Evolutionary conservation across 768 basidiomycete genomes (phyloP), one percentile per base, ranked within the genome.

Genomic region (Strobilomyces confusus): DNA sequence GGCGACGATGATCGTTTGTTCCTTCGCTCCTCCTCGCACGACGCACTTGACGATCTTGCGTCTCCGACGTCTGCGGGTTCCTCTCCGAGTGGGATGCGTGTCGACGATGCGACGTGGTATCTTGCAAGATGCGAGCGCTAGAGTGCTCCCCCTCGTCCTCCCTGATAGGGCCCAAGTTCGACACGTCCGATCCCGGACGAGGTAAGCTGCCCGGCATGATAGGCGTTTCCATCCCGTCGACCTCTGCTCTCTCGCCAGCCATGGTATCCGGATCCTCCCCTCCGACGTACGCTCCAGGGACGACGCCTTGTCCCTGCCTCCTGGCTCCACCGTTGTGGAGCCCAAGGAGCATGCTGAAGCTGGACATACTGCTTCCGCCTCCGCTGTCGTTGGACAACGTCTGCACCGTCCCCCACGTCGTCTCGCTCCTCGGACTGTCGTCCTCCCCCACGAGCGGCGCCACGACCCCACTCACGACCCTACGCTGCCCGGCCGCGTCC

Each of bases 391-490:
- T 22, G 58, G 67, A 60, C 15, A 58, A 49, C 3, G 72, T 63
- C 7, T 58, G 63, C 2, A 70, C 61, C n/a, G 70, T 72, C 36
- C 70, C 70, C 70, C 70, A 72, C 2, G 70, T 72, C 17, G 70
- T 69, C 54, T 65, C 68, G 53, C 68, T 71, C 49, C 68, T 58
- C 11, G 68, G 69, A 9, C 68, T 71, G 22, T 65, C 67, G 44
- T 54, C 23, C 51, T 57, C 63, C 5, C 50, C 48, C 0, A 44
- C 47, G n/a, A 65, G 56, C 1, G 67, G 59, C 15, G 25, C 54
- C 38, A 41, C 51, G 12, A 60, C 29, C 15, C 58, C 60, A 6
- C 43, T 58, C 48, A 34, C 42, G 22, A 29, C 34, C 37, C 58
- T 59, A 20, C 44, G 57, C 12, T 26, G 46, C 40, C 56, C 52